Conservation (phyloP, 2,329 filamentous ascomycete species). For the Calonectria hongkongensis region DNA sequence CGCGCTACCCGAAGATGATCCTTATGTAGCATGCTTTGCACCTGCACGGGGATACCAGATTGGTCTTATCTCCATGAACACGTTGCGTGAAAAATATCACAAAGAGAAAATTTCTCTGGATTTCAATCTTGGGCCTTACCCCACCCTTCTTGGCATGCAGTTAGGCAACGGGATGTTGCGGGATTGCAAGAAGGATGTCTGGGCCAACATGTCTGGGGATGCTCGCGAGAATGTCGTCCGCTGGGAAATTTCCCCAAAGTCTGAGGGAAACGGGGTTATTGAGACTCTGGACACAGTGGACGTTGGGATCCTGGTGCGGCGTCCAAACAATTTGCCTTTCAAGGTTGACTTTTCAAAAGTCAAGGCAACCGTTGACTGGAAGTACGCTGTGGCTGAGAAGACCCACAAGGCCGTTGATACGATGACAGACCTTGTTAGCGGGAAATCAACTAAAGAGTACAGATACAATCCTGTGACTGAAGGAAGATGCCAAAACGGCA, state of each 20-base stretch:
- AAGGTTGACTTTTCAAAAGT: neutral
- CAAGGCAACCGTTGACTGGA: neutral
- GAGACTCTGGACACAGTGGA: neutral
- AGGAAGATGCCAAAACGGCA: neutral
- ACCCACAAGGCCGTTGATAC: neutral
- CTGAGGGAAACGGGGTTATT: neutral
- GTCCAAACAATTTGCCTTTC: neutral
- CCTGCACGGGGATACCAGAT: neutral
- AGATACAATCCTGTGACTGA: neutral
- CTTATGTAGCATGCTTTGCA: neutral
- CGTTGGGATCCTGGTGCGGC: neutral
- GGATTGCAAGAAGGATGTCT: neutral
- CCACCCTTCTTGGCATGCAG: neutral
- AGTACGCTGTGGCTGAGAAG: neutral
- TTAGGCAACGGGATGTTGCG: neutral
- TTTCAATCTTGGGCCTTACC: neutral
- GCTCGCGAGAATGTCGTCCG: neutral
- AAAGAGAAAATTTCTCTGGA: neutral
- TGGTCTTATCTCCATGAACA: neutral
- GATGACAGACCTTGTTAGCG: neutral
- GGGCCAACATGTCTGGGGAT: neutral
- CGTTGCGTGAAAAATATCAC: neutral
- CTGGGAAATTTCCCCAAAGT: neutral
- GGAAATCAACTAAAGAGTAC: neutral
- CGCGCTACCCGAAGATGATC: neutral